Conservation (phyloP, 1,139 yeast genomes). For the Eremothecium coryli region DNA sequence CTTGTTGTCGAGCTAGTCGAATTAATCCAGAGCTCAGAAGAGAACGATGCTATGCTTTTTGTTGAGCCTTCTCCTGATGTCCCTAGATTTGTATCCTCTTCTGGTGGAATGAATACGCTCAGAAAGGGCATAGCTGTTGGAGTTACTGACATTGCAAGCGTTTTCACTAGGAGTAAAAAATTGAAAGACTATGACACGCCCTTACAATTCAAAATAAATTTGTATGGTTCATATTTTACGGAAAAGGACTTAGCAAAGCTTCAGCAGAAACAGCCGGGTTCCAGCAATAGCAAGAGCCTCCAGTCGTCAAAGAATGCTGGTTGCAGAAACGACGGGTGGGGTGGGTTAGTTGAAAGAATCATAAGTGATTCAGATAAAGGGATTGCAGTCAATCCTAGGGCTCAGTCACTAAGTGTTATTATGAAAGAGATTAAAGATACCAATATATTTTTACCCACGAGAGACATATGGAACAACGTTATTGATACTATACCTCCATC, state of each 20-base stretch:
- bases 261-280: slow-evolving; percentile 7
- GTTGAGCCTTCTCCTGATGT: slow-evolving; percentile 1
- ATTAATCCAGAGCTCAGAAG: slow-evolving; percentile 35
- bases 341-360: slow-evolving; percentile 72
- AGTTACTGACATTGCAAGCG: slow-evolving; percentile 74
- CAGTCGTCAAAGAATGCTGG: slow-evolving; percentile 17
- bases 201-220: slow-evolving; percentile 61
- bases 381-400: slow-evolving; percentile 74
- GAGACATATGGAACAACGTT: slow-evolving; percentile 15
- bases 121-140: slow-evolving; percentile 86
- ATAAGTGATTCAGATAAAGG: slow-evolving; percentile 71
- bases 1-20: slow-evolving; percentile 64
- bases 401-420: slow-evolving; percentile 60
- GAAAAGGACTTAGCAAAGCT: too few species aligned
- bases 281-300: background rate
- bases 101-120: slow-evolving; percentile 32
- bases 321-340: slow-evolving; percentile 70
- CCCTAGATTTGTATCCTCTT: slow-evolving; percentile 1
- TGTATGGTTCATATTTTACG: slow-evolving; percentile 59
- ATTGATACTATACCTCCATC: slow-evolving; percentile 49
- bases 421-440: slow-evolving; percentile 60
- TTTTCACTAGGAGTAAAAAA: slow-evolving; percentile 60
- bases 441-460: slow-evolving; percentile 20
- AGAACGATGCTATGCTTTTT: slow-evolving; percentile 14
- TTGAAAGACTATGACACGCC: slow-evolving; percentile 48